Conservation (phyloP, 2,329 filamentous ascomycete genomes). For the Colletotrichum musae region DNA sequence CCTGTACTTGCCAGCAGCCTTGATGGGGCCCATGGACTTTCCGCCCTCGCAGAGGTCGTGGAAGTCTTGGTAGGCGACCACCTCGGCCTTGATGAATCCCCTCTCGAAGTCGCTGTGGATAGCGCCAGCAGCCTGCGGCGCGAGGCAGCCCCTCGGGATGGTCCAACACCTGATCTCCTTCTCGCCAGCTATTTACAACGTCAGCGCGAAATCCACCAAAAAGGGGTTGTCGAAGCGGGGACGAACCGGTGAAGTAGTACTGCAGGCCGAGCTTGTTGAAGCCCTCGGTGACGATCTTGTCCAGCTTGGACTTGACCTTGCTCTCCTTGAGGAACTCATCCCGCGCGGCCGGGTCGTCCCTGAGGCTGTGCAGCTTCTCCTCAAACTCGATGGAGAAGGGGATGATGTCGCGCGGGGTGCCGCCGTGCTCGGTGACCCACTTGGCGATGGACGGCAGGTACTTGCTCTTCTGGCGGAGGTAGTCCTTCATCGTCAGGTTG, state of each 20-base stretch:
- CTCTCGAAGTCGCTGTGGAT: slow-evolving; percentile 60
- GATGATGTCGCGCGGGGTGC: slow-evolving; percentile 56
- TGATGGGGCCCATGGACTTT: slow-evolving; percentile 61
- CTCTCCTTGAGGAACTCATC: slow-evolving; percentile 55
- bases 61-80: slow-evolving; percentile 62
- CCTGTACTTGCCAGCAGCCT: slow-evolving; percentile 61
- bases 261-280: slow-evolving; percentile 60
- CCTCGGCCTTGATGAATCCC: slow-evolving; percentile 62
- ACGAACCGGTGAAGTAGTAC: slow-evolving; percentile 59
- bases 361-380: slow-evolving; percentile 57
- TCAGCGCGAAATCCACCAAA: slow-evolving; percentile 22
- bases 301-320: slow-evolving; percentile 58
- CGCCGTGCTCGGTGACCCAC: slow-evolving; percentile 61
- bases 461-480: slow-evolving; percentile 62
- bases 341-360: slow-evolving; percentile 52
- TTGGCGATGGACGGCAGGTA: slow-evolving; percentile 60
- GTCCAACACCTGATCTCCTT: slow-evolving; percentile 63
- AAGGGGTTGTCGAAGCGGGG: neutral
- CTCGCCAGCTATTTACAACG: slow-evolving; percentile 52
- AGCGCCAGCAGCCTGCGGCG: slow-evolving; percentile 58
- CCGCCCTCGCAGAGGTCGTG: slow-evolving; percentile 58
- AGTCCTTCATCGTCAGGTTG: slow-evolving; percentile 63
- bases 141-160: slow-evolving; percentile 53
- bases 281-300: slow-evolving; percentile 61
- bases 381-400: slow-evolving; percentile 62